Percentiles rank a stretch among this genome's conserved stretches.
Evolutionary conservation across 176 grass and related monocot genomes (phyloP).

Genomic region (Triticum timopheevii): DNA sequence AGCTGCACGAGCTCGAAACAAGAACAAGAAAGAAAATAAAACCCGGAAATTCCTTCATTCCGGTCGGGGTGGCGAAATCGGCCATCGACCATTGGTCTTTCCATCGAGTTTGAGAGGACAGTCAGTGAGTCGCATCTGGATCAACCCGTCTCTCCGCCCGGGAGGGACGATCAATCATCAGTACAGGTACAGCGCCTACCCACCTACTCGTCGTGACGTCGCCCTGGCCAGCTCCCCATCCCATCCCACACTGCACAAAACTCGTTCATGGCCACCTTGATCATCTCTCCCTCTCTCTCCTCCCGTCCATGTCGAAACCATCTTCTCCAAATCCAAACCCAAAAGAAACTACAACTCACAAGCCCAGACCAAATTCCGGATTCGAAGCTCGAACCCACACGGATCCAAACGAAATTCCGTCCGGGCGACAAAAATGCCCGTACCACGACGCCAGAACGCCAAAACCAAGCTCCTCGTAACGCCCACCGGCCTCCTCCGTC

Average conservation of each 20-base stretch:
- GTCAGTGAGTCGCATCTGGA: neutral
- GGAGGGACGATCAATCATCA: too few species aligned
- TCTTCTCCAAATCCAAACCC: too few species aligned
- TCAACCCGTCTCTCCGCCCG: too few species aligned
- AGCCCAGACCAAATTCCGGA: neutral
- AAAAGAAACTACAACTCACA: neutral
- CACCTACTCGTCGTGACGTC: constrained; percentile 29
- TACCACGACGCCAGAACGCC: constrained; percentile 37
- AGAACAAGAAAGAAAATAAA: neutral
- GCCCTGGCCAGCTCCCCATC: neutral
- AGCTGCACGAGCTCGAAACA: neutral
- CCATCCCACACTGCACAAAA: constrained; percentile 24
- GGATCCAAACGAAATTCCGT: too few species aligned
- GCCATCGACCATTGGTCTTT: neutral
- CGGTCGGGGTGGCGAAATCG: neutral
- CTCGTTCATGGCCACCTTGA: constrained; percentile 21
- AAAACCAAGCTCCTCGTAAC: constrained; percentile 36
- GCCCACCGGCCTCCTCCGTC: constrained; percentile 10
- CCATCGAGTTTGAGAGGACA: neutral
- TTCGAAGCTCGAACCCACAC: neutral
- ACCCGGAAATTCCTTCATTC: neutral
- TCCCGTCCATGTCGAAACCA: neutral
- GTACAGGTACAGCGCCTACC: neutral
- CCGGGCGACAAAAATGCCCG: neutral
- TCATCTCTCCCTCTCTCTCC: neutral